A percentile compares a stretch with the other conserved stretches of the same genome.
Conservation (phyloP, 768 basidiomycete genomes). For the Saitozyma sp. region DNA sequence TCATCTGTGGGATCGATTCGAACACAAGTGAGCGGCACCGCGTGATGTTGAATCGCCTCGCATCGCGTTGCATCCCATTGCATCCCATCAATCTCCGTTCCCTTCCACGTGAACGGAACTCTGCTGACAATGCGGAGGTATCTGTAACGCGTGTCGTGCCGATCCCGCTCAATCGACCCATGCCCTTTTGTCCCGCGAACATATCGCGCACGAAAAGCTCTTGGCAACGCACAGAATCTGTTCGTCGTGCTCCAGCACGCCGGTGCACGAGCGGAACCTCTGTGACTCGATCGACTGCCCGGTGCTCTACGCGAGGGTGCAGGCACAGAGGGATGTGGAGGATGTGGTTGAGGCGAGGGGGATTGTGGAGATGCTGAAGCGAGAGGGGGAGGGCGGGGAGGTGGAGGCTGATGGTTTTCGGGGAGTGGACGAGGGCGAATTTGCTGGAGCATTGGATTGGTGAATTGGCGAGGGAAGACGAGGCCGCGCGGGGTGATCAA, state of each 20-base stretch:
- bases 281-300: constrained; percentile 88
- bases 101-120: constrained; percentile 8
- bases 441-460: constrained; percentile 12
- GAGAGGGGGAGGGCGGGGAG: constrained; percentile 1
- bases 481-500: no score
- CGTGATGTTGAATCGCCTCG: neutral
- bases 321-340: constrained; percentile 53
- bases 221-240: constrained; percentile 69
- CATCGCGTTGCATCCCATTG: no score
- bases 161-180: constrained; percentile 62
- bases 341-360: constrained; percentile 37
- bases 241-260: constrained; percentile 64
- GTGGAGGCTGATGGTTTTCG: neutral
- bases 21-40: constrained; percentile 56
- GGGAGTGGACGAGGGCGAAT: constrained; percentile 7
- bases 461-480: neutral
- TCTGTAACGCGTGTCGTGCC: constrained; percentile 67
- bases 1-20: constrained; percentile 65
- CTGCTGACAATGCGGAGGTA: constrained; percentile 17
- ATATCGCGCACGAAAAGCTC: constrained; percentile 61
- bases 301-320: constrained; percentile 72
- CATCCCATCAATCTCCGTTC: neutral
- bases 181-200: constrained; percentile 61
- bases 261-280: constrained; percentile 62
- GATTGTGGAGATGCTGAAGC: constrained; percentile 9